Evolutionary conservation across 202 grass and related monocot genomes (phyloP).

Genomic region (Setaria viridis): DNA sequence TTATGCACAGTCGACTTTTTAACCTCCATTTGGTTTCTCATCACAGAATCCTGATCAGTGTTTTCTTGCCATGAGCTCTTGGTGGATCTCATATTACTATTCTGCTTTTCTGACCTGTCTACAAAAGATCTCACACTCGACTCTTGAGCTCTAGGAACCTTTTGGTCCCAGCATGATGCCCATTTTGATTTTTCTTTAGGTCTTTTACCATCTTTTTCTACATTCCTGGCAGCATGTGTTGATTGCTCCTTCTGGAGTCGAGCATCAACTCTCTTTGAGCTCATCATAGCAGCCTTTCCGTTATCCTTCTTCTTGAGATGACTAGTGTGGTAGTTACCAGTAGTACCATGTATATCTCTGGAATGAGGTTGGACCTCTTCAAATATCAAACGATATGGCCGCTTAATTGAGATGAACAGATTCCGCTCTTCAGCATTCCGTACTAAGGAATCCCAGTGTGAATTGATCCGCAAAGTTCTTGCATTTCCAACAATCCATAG

Average conservation of each 20-base stretch:
- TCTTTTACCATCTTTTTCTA: conserved; percentile 33
- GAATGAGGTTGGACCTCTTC: conserved; percentile 39
- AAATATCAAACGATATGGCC: conserved; percentile 73
- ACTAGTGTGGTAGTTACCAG: conserved; percentile 18
- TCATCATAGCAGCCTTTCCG: conserved; percentile 24
- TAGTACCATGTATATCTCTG: conserved; percentile 30
- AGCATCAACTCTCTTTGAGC: conserved; percentile 10
- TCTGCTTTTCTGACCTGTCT: conserved; percentile 34
- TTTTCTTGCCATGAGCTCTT: conserved; percentile 40
- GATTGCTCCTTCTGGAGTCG: conserved; percentile 33
- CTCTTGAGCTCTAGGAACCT: conserved; percentile 33
- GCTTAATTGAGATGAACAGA: conserved; percentile 66
- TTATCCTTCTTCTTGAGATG: conserved; percentile 45
- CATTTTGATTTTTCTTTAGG: conserved; percentile 23
- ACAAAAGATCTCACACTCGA: conserved; percentile 27
- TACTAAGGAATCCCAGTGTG: conserved; percentile 83
- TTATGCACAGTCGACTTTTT: conserved; percentile 11
- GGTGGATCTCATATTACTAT: conserved; percentile 34
- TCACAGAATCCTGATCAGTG: conserved; percentile 33
- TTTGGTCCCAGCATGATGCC: conserved; percentile 46
- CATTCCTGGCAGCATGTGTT: conserved; percentile 33
- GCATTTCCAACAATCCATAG: conserved; percentile 96
- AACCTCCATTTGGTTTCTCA: conserved; percentile 38
- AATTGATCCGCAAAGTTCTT: conserved; percentile 77
- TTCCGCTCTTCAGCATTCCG: conserved; percentile 79